Evolutionary conservation across 2,329 filamentous ascomycete genomes (phyloP), one percentile per base, ranked within the genome.

Genomic region (Fusarium aywerte): DNA sequence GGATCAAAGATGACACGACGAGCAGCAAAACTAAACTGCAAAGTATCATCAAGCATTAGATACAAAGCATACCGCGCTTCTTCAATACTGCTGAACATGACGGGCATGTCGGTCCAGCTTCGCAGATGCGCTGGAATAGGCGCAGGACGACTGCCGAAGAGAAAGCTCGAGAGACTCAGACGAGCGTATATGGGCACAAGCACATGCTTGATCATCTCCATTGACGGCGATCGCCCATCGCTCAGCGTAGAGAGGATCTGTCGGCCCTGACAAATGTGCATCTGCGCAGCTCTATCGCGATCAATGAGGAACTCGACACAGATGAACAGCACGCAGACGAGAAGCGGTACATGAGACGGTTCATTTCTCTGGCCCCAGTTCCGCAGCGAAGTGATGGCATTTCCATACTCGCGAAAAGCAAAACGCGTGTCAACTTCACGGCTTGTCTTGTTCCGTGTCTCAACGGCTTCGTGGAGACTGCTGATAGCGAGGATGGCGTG

Each of bases 251-350:
- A 75, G 5, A 83, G 75, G 4, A 83, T 79, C 40, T 80, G 76
- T 5, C 81, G 72, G 9, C 81, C 81, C 60, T 83, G 80, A 16
- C 76, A 74, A 16, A 83, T 80, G 47, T 83, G 81, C 56, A 82
- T 74, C 44, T 82, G 77, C 0, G 84, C 82, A 11, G 80, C 79
- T 7, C 74, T 71, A 40, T 82, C 80, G 58, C 86, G 81, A 35
- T 83, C 81, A 32, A 83, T 82, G 59, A 87, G 76, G 67, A 84
- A 84, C 72, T 87, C 85, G 47, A 86, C 81, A 66, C 83, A 84
- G 23, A 84, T 82, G 62, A 86, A 85, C 21, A 86, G 74, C 1
- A 85, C 71, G 62, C 83, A 85, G 7, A 81, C 81, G 4, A 84
- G 74, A 16, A 86, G 68, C 1, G 77, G 77, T 1, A 79, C 68